Evolutionary conservation across 768 basidiomycete species (phyloP), one percentile per base, ranked within the genome.

Genomic region (Holtermannia corniformis): DNA sequence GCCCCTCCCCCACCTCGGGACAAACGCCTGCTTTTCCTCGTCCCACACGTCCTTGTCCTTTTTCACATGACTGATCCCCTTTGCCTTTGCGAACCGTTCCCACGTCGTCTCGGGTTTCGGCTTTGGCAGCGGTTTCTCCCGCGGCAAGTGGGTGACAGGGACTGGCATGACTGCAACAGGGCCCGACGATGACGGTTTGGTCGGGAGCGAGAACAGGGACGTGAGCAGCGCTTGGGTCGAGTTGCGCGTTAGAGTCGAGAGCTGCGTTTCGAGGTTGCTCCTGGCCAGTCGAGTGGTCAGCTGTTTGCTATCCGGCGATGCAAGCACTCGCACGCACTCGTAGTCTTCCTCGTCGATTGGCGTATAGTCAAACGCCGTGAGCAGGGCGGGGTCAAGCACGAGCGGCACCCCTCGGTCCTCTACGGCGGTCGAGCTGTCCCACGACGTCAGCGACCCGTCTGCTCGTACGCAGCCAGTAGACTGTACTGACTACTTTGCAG

Each of bases 51-150:
- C 82, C 75, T 80, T 85, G 12, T 93, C 88, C 43, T 80, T 80
- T 45, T 75, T 79, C 65, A 76, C 81, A 64, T 95, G 82, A 64
- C 82, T 81, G 64, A 97, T 97, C 32, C 95, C 95, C 76, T 95
- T 96, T 32, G 87, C 84, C 44, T 83, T 82, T 3, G 93, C 93
- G 65, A 97, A 99, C 51, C 81, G 78, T 76, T 97, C 88, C 95
- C 95, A 99, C 73, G 95, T 97, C 5, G 93, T 97, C 27, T 79
- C 82, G 7, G 85, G 84, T 73, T 93, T 95, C 2, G 86, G 85
- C 64, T 90, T 92, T 0, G 92, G 95, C 2, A 97, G 77, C 0
- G 87, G 88, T 70, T 99, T 97, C 25, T 90, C 80, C 21, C 95
- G 81, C 0, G 95, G 95, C 0, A 97, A 80, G 44, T 77, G 75